These are phyloP conservation scores for Aspergillus saccharolyticus DNA, from an alignment of 495 filamentous ascomycete species.

Conservation along the genomic window DNA sequence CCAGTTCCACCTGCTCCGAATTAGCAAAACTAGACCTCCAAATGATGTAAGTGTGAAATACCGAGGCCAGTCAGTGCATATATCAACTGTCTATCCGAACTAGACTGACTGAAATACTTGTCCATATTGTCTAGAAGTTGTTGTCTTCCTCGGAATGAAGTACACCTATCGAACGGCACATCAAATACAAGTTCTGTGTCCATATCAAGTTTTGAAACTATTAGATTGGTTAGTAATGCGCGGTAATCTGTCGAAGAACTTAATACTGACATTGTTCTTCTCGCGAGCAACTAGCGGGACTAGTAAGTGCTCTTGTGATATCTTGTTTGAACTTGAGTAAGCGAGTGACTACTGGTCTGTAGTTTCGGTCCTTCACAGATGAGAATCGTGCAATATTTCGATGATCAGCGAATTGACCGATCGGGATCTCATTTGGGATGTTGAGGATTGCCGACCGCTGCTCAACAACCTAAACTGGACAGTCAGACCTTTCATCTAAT, in stretches of 20 bases:
- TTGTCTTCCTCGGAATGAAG: constrained; percentile 1
- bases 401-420: neutral
- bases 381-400: constrained; percentile 1
- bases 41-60: neutral
- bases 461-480: neutral
- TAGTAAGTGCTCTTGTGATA: neutral
- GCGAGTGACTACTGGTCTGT: neutral
- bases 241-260: no score
- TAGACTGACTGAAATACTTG: neutral
- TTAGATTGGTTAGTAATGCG: no score
- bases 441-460: neutral
- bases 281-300: no score
- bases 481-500: no score
- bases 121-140: neutral
- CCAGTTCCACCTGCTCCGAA: neutral
- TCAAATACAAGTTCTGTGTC: neutral
- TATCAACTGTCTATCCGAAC: no score
- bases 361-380: neutral
- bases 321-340: neutral
- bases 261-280: no score
- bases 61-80: no score
- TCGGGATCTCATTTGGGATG: neutral
- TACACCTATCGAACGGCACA: neutral
- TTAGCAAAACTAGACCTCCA: neutral
- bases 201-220: no score